Conservation (phyloP, 108 stramenopile genomes). For the Skeletonema costatum region DNA sequence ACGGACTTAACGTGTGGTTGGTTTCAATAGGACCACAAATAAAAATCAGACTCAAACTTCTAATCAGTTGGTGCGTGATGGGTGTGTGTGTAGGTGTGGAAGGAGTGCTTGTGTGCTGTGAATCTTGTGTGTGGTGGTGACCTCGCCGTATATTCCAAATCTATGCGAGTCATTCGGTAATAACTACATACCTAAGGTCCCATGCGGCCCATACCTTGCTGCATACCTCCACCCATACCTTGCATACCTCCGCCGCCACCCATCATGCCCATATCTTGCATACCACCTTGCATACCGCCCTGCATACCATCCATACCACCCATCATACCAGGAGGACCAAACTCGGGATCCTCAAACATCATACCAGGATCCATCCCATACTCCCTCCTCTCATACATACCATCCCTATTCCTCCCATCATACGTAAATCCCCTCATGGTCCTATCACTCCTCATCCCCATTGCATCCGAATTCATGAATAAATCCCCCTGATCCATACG, state of each 20-base stretch:
- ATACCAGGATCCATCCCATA: not conserved
- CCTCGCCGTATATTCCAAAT: no score
- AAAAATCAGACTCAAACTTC: not conserved
- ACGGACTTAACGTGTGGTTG: not conserved
- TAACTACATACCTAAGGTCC: not conserved
- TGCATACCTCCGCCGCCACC: not conserved
- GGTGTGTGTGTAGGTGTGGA: not conserved
- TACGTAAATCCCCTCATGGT: not conserved
- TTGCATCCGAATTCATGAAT: not conserved
- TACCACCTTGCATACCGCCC: not conserved
- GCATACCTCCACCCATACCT: not conserved
- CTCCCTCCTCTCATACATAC: not conserved
- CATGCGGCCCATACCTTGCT: not conserved
- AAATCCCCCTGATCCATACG: not conserved
- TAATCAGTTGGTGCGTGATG: not conserved
- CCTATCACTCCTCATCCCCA: not conserved
- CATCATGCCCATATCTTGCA: not conserved
- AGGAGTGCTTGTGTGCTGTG: not conserved
- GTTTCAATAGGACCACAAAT: not conserved
- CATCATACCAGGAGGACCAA: conserved; percentile 3
- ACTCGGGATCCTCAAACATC: not conserved
- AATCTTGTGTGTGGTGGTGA: not conserved
- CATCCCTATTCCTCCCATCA: not conserved
- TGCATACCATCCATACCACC: not conserved
- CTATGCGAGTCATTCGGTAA: no score